A percentile compares a stretch with the other conserved stretches of the same genome.
These are phyloP conservation scores for Leptographium flavum DNA, from an alignment of 2,329 filamentous ascomycete genomes.

Conservation along the genomic window DNA sequence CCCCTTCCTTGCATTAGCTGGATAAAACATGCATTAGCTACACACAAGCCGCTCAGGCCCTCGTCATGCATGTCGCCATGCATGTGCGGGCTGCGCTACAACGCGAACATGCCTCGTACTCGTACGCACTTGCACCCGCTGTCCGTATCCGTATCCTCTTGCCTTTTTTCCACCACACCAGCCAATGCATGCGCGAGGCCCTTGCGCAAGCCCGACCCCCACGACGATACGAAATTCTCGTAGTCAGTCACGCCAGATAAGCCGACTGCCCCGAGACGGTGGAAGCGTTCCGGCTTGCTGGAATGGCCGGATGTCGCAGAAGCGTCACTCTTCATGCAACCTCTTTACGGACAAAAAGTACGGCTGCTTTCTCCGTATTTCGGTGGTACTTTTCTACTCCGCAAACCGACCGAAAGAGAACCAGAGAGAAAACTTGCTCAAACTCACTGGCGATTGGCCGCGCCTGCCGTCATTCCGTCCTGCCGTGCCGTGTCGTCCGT, in stretches of 20 bases:
- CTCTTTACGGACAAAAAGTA: neutral
- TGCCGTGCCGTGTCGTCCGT: too few species aligned
- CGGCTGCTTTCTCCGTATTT: neutral
- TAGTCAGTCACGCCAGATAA: neutral
- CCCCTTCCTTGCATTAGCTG: slow-evolving; percentile 10
- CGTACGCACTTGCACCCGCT: neutral
- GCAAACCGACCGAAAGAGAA: neutral
- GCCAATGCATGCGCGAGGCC: neutral
- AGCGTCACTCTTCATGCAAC: neutral
- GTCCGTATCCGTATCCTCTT: neutral
- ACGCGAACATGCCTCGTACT: too few species aligned
- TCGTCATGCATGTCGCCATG: neutral
- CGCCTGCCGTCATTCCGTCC: too few species aligned
- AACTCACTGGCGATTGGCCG: too few species aligned
- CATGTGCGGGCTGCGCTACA: neutral
- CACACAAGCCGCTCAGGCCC: slow-evolving; percentile 2
- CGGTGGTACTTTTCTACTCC: neutral
- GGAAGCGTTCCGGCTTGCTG: slow-evolving; percentile 3
- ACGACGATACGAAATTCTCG: neutral
- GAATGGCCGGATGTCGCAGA: neutral
- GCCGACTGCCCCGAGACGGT: neutral
- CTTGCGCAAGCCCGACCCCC: neutral
- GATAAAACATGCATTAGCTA: slow-evolving; percentile 3
- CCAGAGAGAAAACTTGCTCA: too few species aligned
- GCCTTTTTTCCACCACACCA: neutral